Conservation (phyloP, 768 basidiomycete genomes). For the Lepiota brunneoincarnata region DNA sequence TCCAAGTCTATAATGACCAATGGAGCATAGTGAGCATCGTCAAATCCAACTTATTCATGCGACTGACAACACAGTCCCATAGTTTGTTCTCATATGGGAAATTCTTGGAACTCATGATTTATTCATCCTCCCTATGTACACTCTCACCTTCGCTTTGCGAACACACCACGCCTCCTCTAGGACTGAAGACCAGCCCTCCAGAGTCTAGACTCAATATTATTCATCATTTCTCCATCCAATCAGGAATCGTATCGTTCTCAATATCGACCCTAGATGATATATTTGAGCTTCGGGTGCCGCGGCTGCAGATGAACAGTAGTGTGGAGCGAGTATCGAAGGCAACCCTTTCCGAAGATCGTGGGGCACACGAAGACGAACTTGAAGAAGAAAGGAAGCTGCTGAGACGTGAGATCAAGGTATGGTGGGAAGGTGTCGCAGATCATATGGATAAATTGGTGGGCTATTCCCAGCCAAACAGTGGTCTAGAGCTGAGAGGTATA, state of each 20-base stretch:
- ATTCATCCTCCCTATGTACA: constrained; percentile 35
- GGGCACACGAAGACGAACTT: background rate
- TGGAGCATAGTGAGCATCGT: constrained; percentile 48
- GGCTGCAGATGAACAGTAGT: constrained; percentile 49
- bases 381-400: constrained; percentile 46
- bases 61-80: constrained; percentile 1
- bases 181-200: constrained; percentile 22
- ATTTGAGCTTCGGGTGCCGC: constrained; percentile 59
- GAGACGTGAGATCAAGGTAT: constrained; percentile 57
- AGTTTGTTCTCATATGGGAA: constrained; percentile 58
- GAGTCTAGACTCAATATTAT: constrained; percentile 39
- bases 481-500: background rate
- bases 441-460: constrained; percentile 60
- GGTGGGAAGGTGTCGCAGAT: constrained; percentile 66
- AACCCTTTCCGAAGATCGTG: no score
- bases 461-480: background rate
- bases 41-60: background rate
- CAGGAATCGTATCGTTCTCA: constrained; percentile 39
- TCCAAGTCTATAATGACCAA: constrained; percentile 35
- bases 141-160: constrained; percentile 42
- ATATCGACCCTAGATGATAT: constrained; percentile 49
- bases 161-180: constrained; percentile 37
- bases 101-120: constrained; percentile 52
- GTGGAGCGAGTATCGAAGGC: constrained; percentile 12
- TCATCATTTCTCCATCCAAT: constrained; percentile 31